phyloP scores from a whole-genome alignment of 2,329 filamentous ascomycete genomes.

The Xylaria sp. region DNA sequence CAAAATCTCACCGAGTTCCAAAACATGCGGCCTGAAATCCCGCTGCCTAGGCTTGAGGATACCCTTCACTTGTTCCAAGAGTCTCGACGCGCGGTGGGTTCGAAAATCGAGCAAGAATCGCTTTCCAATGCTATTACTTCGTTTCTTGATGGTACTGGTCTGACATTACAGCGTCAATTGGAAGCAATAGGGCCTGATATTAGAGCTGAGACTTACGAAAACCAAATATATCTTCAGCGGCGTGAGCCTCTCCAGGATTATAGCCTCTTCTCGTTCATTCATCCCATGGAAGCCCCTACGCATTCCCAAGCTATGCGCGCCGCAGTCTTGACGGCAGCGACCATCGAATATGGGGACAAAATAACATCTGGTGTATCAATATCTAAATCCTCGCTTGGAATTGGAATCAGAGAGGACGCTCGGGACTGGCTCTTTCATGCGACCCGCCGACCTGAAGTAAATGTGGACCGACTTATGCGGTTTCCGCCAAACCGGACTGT shows the following conservation, averaged over 20 bases:
- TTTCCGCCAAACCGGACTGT: too few species aligned
- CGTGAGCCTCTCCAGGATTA: slow-evolving; percentile 30
- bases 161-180: background rate
- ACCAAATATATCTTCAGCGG: slow-evolving; percentile 32
- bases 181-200: background rate
- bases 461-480: too few species aligned
- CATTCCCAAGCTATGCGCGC: slow-evolving; percentile 34
- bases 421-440: too few species aligned
- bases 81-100: background rate
- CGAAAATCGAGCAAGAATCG: background rate
- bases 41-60: background rate
- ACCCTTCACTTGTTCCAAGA: background rate
- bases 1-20: too few species aligned
- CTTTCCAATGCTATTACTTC: background rate
- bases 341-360: background rate
- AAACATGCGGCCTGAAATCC: background rate
- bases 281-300: slow-evolving; percentile 28
- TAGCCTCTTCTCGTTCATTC: slow-evolving; percentile 31
- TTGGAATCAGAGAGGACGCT: background rate
- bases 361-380: too few species aligned
- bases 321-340: slow-evolving; percentile 33
- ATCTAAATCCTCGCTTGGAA: too few species aligned
- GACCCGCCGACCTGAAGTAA: too few species aligned
- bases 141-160: background rate
- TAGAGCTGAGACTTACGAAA: slow-evolving; percentile 33